Percentiles rank a stretch among this genome's conserved stretches.
These are phyloP conservation scores for Aegilops umbellulata DNA, from an alignment of 176 grass and related monocot genomes.

Conservation along the genomic window DNA sequence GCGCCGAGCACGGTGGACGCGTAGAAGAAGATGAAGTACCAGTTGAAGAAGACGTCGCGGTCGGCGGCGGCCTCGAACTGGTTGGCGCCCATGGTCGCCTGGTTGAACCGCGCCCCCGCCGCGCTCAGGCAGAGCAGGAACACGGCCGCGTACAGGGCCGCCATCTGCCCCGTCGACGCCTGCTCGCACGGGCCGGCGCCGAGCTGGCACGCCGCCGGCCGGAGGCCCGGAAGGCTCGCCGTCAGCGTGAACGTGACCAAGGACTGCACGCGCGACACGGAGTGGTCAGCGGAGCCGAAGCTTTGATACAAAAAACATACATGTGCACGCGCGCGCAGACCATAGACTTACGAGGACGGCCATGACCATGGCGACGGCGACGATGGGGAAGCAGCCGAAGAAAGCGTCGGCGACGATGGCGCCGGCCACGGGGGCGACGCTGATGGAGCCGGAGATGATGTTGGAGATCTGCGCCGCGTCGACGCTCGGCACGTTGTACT, in stretches of 20 bases:
- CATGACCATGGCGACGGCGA: conserved; percentile 46
- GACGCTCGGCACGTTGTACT: conserved; percentile 70
- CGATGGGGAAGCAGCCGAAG: conserved; percentile 61
- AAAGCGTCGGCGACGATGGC: conserved; percentile 75
- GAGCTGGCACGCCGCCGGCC: conserved; percentile 25
- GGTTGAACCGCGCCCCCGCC: conserved; percentile 64
- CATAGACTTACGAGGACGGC: conserved; percentile 37
- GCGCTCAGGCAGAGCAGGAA: conserved; percentile 52
- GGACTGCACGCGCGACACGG: conserved; percentile 18
- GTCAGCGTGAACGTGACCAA: conserved; percentile 65
- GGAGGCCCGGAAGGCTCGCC: conserved; percentile 39
- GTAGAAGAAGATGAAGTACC: conserved; percentile 74
- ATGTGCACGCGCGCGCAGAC: neutral
- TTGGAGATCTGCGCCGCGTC: conserved; percentile 72
- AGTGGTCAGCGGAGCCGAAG: too few species aligned
- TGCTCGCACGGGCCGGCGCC: conserved; percentile 28
- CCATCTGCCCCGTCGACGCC: conserved; percentile 41
- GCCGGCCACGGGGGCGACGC: conserved; percentile 56
- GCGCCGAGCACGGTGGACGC: conserved; percentile 40
- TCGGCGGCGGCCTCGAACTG: conserved; percentile 58
- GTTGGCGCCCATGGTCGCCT: conserved; percentile 66
- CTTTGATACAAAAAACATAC: too few species aligned
- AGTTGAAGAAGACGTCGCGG: conserved; percentile 71
- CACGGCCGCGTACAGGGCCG: conserved; percentile 45
- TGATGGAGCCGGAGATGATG: conserved; percentile 51